These are phyloP conservation scores for Zizania palustris DNA, from an alignment of 202 grass and related monocot species.

Conservation along the genomic window DNA sequence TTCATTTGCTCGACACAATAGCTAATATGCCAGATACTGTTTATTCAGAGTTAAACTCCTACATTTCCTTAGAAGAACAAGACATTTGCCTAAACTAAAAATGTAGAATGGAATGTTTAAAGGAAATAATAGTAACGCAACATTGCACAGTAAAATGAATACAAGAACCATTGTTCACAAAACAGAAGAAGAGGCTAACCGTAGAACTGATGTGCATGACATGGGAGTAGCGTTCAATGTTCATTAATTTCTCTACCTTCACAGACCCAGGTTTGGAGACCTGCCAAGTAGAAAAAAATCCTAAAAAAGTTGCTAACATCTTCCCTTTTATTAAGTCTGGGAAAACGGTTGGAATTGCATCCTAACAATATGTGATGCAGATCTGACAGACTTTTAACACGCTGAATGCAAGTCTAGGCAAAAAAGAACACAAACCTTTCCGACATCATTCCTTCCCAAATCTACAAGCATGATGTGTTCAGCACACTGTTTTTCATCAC, in stretches of 20 bases:
- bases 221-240: slow-evolving; percentile 95
- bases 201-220: slow-evolving; percentile 99
- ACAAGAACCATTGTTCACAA: slow-evolving; percentile 15
- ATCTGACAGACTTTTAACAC: too few relatives aligned
- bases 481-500: slow-evolving; percentile 90
- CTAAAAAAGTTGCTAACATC: slow-evolving; percentile 36
- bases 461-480: slow-evolving; percentile 99
- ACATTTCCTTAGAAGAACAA: slow-evolving; percentile 14
- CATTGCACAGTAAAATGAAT: slow-evolving; percentile 20
- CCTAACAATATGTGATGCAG: background rate
- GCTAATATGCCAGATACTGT: slow-evolving; percentile 5
- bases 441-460: slow-evolving; percentile 97
- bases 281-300: slow-evolving; percentile 44
- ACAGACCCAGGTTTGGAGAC: slow-evolving; percentile 94
- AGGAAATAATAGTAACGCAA: background rate
- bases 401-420: too few relatives aligned
- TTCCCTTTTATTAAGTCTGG: slow-evolving; percentile 17
- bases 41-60: slow-evolving; percentile 4
- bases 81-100: background rate
- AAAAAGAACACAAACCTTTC: slow-evolving; percentile 63
- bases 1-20: background rate
- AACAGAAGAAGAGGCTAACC: slow-evolving; percentile 48
- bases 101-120: slow-evolving; percentile 7
- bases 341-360: slow-evolving; percentile 22
- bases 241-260: slow-evolving; percentile 96